Base-by-base conservation (phyloP, 192 early-diverging fungal genomes). In the Chytriomyces hyalinus region DNA sequence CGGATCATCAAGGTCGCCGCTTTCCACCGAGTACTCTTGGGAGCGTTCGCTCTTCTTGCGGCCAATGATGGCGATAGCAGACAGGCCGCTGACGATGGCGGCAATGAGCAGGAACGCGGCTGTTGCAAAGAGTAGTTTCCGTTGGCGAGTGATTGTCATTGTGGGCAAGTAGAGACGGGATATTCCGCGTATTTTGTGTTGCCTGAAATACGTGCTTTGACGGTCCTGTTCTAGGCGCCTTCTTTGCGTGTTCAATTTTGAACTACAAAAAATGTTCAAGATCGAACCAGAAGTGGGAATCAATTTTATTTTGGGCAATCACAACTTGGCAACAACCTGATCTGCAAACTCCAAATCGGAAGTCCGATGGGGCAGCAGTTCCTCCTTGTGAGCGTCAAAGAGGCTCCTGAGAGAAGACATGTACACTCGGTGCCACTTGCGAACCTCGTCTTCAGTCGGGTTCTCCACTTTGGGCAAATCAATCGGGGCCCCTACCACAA, bases 361-460 rank as follows among this genome's bases (percentile, higher is more conserved):
- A 45, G 82, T 89, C 46, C 92, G 85, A 67, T 90, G 80, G 15
- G 85, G 86, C 17, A 91, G 88, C 60, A 93, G 93, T 45, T 87
- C 79, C 65, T 94, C 91, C 84, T 94, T 93, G 84, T 92, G 87
- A 22, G 80, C 76, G 45, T 94, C 82, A 82, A 86, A 93, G 20
- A 95, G 84, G 6, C 45, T 24, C 77, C 88, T 49, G 57, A 95
- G 75, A 44, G 80, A 91, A 26, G 89, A 86, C 74, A 95, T 86
- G 68, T 95, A 95, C 72, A 84, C 67, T 61, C 86, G 78, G 45
- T 95, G 94, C 51, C 91, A 84, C 43, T 83, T 83, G 6, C 80
- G 28, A 9, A 94, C 15, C 45, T 92, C 82, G 64, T 91, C 90
- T 22, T 84, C 78, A 6, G 87, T 90, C 36, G 92, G 92, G 22